Evolutionary conservation across 305 asterid genomes (phyloP).

Genomic region (Ajuga reptans): DNA sequence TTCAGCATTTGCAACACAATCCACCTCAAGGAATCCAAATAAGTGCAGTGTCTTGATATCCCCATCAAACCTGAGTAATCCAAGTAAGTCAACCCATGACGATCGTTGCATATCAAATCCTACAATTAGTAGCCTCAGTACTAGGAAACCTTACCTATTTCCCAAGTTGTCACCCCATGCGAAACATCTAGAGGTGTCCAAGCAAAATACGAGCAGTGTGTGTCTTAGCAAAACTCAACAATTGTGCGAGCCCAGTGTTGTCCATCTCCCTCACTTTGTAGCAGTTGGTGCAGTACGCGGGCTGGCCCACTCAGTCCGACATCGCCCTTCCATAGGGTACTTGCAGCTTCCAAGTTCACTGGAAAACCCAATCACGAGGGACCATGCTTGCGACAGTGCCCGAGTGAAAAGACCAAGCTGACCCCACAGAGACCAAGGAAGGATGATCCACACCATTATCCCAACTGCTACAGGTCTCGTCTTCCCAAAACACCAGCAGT

Average conservation of each 20-base stretch:
- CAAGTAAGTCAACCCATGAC: constrained; percentile 9
- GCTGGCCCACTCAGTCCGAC: not conserved
- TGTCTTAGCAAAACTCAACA: constrained; percentile 6
- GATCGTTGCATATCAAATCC: constrained; percentile 15
- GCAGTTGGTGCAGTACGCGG: not conserved
- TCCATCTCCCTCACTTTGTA: constrained; percentile 9
- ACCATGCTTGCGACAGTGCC: constrained; percentile 15
- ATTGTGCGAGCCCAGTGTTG: not conserved
- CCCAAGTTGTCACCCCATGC: not conserved
- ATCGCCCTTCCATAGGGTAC: not conserved
- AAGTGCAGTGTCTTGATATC: not conserved
- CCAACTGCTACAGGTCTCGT: constrained; percentile 42
- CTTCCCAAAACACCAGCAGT: constrained; percentile 50
- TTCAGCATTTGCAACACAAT: not conserved
- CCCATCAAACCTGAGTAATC: constrained; percentile 1
- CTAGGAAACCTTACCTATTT: constrained; percentile 9
- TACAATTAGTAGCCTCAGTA: not conserved
- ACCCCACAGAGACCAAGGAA: not conserved
- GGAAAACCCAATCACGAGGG: constrained; percentile 13
- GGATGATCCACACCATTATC: constrained; percentile 9
- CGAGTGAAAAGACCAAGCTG: constrained; percentile 5
- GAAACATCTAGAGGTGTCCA: constrained; percentile 15
- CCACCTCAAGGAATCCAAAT: not conserved
- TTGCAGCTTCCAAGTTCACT: constrained; percentile 8
- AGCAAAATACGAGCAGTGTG: not conserved